Evolutionary conservation across 2,329 filamentous ascomycete species (phyloP), one percentile per base, ranked within the genome.

Genomic region (Calonectria pseudoturangicola): DNA sequence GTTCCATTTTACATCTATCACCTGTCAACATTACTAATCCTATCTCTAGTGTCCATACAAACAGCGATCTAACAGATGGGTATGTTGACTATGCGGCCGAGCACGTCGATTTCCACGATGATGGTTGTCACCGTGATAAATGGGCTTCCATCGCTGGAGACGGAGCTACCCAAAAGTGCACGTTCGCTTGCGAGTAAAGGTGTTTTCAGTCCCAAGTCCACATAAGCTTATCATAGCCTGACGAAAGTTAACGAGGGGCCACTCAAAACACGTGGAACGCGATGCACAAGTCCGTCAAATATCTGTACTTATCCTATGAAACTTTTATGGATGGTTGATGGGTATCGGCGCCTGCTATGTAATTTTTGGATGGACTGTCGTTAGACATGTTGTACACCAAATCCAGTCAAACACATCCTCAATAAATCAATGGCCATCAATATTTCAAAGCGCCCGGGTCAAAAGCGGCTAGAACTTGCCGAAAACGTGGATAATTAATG

Each of bases 61-160:
- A 60, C 15, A 10, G 54, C 12, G 25, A 41, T 16, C 33, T 60
- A 7, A 36, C 39, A 21, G 21, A 60, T 41, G 54, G 33, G 10
- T 60, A 41, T 30, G 7, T 60, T 25, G 33, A 60, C 16, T 60
- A 60, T 10, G 54, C 36, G 5, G 33, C 54, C 3, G 54, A 60
- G 13, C 33, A 41, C 16, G 54, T 41, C 4, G 36, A 58, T 39
- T 58, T 58, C 33, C 54, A 58, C n/a, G 54, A 58, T 16, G 54
- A 39, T 13, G 54, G 54, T 10, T 60, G 54, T 25, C n/a, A 60
- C 15, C 54, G 36, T 10, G 54, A 60, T 21, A 60, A 15, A 2
- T 58, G 33, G 54, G 54, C 54, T 21, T 25, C 18, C 15, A 58
- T 41, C 39, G 21, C 54, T 2, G 54, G 54, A 41, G 54, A 60